Conservation (phyloP, 495 filamentous ascomycete species). For the Penicillium longicatenatum region DNA sequence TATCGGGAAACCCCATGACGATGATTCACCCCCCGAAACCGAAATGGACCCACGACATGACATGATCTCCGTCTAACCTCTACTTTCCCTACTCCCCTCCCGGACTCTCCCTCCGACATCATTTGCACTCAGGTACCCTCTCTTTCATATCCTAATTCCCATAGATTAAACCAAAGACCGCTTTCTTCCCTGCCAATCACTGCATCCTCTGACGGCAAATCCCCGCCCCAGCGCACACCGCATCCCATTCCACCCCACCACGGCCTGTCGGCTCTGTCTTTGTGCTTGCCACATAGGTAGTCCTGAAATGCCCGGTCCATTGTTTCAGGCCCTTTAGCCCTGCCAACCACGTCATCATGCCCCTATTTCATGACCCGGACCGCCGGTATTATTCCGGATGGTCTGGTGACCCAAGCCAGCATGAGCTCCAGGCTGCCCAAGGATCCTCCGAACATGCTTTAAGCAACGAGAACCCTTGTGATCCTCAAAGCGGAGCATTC, state of each 20-base stretch:
- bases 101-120: slow-evolving; percentile 14
- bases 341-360: slow-evolving; percentile 33
- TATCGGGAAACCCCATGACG: slow-evolving; percentile 9
- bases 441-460: slow-evolving; percentile 10
- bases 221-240: slow-evolving; percentile 26
- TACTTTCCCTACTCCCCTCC: slow-evolving; percentile 5
- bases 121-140: slow-evolving; percentile 3
- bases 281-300: slow-evolving; percentile 25
- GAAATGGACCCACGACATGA: slow-evolving; percentile 25
- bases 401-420: slow-evolving; percentile 30
- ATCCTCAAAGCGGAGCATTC: slow-evolving; percentile 7
- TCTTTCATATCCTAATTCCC: slow-evolving; percentile 9
- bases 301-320: slow-evolving; percentile 24
- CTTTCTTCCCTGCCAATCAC: slow-evolving; percentile 25
- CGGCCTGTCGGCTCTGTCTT: slow-evolving; percentile 18
- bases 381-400: slow-evolving; percentile 33
- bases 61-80: slow-evolving; percentile 18
- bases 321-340: slow-evolving; percentile 20
- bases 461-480: slow-evolving; percentile 12
- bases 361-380: slow-evolving; percentile 44
- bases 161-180: not conserved
- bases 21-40: slow-evolving; percentile 23
- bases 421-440: slow-evolving; percentile 14
- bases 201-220: slow-evolving; percentile 15
- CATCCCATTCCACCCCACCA: slow-evolving; percentile 27